These are phyloP conservation scores for Lathyrus aphaca DNA, from an alignment of 306 rosid genomes.

Conservation along the genomic window DNA sequence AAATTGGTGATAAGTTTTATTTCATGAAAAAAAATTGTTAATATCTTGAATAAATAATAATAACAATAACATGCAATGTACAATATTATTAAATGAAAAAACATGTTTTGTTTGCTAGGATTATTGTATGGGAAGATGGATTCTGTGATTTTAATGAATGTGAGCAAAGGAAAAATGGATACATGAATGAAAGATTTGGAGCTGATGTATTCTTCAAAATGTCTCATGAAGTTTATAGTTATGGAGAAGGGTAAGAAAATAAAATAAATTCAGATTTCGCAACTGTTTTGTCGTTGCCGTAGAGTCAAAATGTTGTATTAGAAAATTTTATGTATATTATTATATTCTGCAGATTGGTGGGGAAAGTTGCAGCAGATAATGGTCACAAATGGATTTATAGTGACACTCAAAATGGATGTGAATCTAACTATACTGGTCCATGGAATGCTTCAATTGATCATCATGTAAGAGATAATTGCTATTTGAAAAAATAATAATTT, in stretches of 20 bases:
- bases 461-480: slow-evolving; percentile 49
- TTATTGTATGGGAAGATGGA: slow-evolving; percentile 98
- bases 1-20: slow-evolving; percentile 65
- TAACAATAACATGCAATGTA: not conserved
- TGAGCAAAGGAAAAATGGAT: slow-evolving; percentile 59
- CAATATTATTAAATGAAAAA: slow-evolving; percentile 23
- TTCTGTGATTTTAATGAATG: slow-evolving; percentile 81
- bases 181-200: slow-evolving; percentile 64
- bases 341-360: slow-evolving; percentile 62
- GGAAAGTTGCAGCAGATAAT: slow-evolving; percentile 84
- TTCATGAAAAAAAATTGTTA: not conserved
- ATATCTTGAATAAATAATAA: not conserved
- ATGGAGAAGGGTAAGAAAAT: slow-evolving; percentile 83
- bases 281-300: no score
- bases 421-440: slow-evolving; percentile 59
- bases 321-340: slow-evolving; percentile 23
- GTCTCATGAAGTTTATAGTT: slow-evolving; percentile 95
- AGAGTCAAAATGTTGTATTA: no score
- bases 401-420: slow-evolving; percentile 63
- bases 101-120: slow-evolving; percentile 53
- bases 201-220: slow-evolving; percentile 90
- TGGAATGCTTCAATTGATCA: slow-evolving; percentile 85
- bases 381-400: slow-evolving; percentile 86
- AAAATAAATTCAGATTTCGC: no score
- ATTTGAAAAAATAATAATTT: slow-evolving; percentile 3